Evolutionary conservation across 1,284 basidiomycete genomes (phyloP).

Genomic region (Apiotrichum gracile): DNA sequence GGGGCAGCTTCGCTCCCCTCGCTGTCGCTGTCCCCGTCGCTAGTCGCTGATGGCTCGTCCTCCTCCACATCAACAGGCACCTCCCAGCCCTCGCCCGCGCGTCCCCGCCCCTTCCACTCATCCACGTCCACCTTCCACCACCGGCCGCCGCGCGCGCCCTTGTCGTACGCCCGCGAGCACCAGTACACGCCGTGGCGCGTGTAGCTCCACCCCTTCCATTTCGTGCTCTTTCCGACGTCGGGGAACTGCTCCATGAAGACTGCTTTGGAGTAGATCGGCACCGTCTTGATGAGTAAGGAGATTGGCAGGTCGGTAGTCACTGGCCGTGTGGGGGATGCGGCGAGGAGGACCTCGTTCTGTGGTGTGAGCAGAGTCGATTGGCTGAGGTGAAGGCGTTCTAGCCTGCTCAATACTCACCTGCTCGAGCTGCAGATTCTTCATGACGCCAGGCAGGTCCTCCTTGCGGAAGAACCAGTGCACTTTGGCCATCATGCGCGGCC

Average conservation of each 20-base stretch:
- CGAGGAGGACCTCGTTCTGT: slow-evolving; percentile 44
- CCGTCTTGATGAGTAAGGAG: slow-evolving; percentile 24
- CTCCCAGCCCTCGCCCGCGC: slow-evolving; percentile 25
- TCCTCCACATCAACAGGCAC: slow-evolving; percentile 19
- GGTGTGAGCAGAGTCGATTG: neutral
- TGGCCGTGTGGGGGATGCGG: slow-evolving; percentile 29
- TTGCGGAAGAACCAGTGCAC: slow-evolving; percentile 46
- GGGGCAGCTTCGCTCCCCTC: neutral
- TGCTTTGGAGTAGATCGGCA: slow-evolving; percentile 36
- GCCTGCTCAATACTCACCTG: slow-evolving; percentile 38
- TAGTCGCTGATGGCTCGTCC: slow-evolving; percentile 3
- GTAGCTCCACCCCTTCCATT: slow-evolving; percentile 36
- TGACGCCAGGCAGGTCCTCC: slow-evolving; percentile 42
- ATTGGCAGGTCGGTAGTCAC: slow-evolving; percentile 34
- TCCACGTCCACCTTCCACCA: slow-evolving; percentile 42
- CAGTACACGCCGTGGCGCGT: slow-evolving; percentile 37
- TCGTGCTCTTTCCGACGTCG: slow-evolving; percentile 22
- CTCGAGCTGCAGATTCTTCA: slow-evolving; percentile 39
- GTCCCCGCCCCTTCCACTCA: slow-evolving; percentile 34
- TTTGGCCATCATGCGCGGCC: slow-evolving; percentile 39
- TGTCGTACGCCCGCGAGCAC: slow-evolving; percentile 44
- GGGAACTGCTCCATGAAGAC: slow-evolving; percentile 34
- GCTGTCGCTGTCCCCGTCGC: slow-evolving; percentile 10
- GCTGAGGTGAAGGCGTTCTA: neutral
- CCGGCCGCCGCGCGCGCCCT: slow-evolving; percentile 39